Percentiles rank a stretch among this genome's conserved stretches.
These are phyloP conservation scores for Cyamopsis tetragonoloba DNA, from an alignment of 306 rosid genomes.

Conservation along the genomic window DNA sequence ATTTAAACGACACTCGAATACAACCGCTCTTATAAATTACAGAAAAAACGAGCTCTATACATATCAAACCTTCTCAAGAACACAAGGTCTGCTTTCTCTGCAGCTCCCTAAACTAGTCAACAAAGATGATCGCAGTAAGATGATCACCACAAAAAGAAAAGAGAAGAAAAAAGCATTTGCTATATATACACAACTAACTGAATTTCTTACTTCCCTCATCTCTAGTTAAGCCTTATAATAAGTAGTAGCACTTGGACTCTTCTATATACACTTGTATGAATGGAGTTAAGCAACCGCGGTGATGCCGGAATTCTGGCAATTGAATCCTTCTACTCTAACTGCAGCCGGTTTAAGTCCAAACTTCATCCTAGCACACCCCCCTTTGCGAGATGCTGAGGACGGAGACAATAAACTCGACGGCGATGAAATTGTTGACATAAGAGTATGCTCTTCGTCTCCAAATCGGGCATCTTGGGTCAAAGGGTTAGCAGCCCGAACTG, in stretches of 20 bases:
- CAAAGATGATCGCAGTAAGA: constrained; percentile 21
- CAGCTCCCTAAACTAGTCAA: constrained; percentile 26
- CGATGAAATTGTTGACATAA: constrained; percentile 42
- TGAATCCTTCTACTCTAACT: constrained; percentile 88
- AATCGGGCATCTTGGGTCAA: constrained; percentile 68
- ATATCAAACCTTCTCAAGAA: constrained; percentile 41
- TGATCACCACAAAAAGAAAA: neutral
- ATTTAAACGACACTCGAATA: constrained; percentile 21
- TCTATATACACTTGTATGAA: constrained; percentile 57
- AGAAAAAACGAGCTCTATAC: constrained; percentile 32
- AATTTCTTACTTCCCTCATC: constrained; percentile 30
- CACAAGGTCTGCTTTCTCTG: constrained; percentile 34
- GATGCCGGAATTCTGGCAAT: constrained; percentile 70
- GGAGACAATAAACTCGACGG: constrained; percentile 56
- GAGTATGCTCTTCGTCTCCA: constrained; percentile 48
- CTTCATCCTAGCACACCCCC: constrained; percentile 59
- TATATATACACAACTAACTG: constrained; percentile 29
- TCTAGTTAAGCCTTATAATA: constrained; percentile 32
- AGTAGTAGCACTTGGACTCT: constrained; percentile 51
- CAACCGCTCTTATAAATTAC: constrained; percentile 34
- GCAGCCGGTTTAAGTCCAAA: constrained; percentile 65
- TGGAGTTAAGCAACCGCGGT: constrained; percentile 55
- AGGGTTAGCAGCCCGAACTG: constrained; percentile 69
- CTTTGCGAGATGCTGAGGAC: constrained; percentile 56
- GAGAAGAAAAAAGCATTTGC: neutral